These are phyloP conservation scores for Jasminum sambac DNA, from an alignment of 257 asterid genomes.

Conservation along the genomic window DNA sequence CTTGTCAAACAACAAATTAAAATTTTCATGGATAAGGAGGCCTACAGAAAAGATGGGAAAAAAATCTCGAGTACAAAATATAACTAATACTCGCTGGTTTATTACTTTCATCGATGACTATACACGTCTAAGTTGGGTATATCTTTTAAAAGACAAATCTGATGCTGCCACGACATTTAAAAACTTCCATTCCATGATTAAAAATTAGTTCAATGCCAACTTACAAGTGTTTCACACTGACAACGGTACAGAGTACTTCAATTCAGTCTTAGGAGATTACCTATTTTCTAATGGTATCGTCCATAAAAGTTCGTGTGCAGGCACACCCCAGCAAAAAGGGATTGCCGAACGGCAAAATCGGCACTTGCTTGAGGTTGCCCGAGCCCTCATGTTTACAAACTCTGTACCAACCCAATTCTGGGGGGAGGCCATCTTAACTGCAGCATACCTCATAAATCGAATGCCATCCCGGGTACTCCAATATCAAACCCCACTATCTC, in stretches of 20 bases:
- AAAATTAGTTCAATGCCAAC: no score
- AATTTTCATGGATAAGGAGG: no score
- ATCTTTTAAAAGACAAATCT: constrained; percentile 6
- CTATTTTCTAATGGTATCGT: no score
- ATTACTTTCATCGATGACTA: background rate
- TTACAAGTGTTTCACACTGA: no score
- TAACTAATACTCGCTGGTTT: background rate
- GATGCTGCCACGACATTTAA: background rate
- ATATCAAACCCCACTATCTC: background rate
- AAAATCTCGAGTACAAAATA: background rate
- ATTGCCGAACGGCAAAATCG: background rate
- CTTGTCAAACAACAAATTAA: no score
- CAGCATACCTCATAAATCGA: background rate
- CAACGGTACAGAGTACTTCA: no score
- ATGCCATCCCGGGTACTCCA: background rate
- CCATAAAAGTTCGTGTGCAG: background rate
- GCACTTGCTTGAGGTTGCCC: background rate
- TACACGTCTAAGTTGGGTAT: background rate
- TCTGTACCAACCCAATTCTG: background rate
- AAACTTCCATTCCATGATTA: no score
- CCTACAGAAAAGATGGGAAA: no score
- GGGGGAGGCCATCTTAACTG: background rate
- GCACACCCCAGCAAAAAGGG: background rate
- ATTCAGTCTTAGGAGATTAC: no score
- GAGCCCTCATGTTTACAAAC: background rate